Evolutionary conservation across 1,139 yeast species (phyloP).

Genomic region (Blastobotrys serpentis): DNA sequence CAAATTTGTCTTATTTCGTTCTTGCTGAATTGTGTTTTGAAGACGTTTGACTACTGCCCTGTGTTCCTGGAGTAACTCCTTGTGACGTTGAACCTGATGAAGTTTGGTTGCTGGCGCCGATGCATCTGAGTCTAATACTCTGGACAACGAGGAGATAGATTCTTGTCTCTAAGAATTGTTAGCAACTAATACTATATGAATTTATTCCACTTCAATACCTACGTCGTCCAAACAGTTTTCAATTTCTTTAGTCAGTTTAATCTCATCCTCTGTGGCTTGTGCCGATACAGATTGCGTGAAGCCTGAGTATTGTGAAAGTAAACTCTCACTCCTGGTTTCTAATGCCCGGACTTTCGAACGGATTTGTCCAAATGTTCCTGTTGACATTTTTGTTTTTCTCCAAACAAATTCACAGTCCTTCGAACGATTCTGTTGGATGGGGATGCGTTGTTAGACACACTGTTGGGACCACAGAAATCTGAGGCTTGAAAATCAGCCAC

Average conservation of each 20-base stretch:
- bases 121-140: slow-evolving; percentile 56
- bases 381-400: neutral
- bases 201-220: neutral
- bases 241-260: slow-evolving; percentile 44
- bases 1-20: slow-evolving; percentile 71
- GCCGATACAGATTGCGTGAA: slow-evolving; percentile 53
- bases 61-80: slow-evolving; percentile 72
- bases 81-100: slow-evolving; percentile 81
- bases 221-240: slow-evolving; percentile 40
- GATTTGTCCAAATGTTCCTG: slow-evolving; percentile 45
- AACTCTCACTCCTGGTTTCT: slow-evolving; percentile 55
- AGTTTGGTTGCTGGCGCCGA: slow-evolving; percentile 68
- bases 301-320: slow-evolving; percentile 52
- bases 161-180: slow-evolving; percentile 40
- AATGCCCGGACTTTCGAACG: slow-evolving; percentile 55
- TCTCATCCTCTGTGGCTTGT: slow-evolving; percentile 50
- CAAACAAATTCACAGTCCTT: too few species aligned
- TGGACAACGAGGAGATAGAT: slow-evolving; percentile 41
- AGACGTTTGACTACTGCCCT: slow-evolving; percentile 61
- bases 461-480: too few species aligned
- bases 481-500: too few species aligned
- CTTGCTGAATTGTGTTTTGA: slow-evolving; percentile 60
- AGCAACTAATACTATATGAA: neutral
- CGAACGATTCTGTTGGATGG: too few species aligned
- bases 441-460: too few species aligned